Base-by-base conservation (phyloP, 2,329 filamentous ascomycete genomes). In the Coniochaeta hoffmannii region DNA sequence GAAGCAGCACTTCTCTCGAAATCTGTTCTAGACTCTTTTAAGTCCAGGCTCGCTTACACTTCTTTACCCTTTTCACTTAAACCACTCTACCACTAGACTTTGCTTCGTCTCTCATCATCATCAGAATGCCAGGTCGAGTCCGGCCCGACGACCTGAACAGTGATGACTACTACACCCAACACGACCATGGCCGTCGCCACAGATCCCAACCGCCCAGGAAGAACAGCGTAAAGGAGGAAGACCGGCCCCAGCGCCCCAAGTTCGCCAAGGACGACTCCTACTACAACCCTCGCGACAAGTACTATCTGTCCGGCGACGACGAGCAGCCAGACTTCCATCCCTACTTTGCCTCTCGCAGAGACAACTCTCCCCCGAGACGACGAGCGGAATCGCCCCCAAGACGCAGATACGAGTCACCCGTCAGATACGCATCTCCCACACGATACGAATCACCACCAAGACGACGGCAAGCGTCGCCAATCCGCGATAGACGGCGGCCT, bases 241-340 rank as follows among this genome's bases (percentile, higher is more conserved):
- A 53, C 2, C 31, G 31, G 5, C 34, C 50, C 11, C 50, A 31
- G 50, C 50, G 50, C 14, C 50, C 50, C 12, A 53, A 38, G 34
- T 38, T 28, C 24, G 34, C 50, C 31, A 58, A 44, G 19, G 32
- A 51, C 22, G 57, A 56, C 44, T 59, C 57, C 1, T 49, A 60
- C 55, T 59, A 60, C 36, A 55, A 58, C 30, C 57, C 59, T 2
- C 50, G 55, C 12, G 56, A 59, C 36, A 55, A 51, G 46, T 57
- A 53, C 30, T 59, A 61, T 52, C 51, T 58, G 17, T 56, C 56
- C 19, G 44, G 50, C 11, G 49, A 56, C 50, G 56, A 59, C 15
- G 55, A 57, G 11, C 9, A 17, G 17, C 49, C 49, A 34, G 49
- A 32, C 10, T 31, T 31, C 28, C 49, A 51, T 22, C 49, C 49